Conservation (phyloP, 768 basidiomycete genomes). For the Chlorophyllum brunneum region DNA sequence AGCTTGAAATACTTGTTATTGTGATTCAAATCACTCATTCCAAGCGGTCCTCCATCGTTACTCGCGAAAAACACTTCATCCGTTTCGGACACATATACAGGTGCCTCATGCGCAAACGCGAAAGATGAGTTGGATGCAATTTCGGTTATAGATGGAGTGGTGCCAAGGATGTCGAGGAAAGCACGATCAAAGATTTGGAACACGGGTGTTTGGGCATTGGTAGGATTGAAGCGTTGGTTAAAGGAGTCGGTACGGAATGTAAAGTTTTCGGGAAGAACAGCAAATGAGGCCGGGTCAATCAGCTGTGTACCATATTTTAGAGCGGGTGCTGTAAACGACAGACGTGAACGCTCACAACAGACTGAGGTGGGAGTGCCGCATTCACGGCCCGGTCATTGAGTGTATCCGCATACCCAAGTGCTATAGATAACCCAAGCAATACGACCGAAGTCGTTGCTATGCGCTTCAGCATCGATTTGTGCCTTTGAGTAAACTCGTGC, state of each 20-base stretch:
- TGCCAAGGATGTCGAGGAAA: constrained; percentile 61
- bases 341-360: constrained; percentile 22
- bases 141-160: constrained; percentile 49
- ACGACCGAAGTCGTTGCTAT: neutral
- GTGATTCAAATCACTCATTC: constrained; percentile 58
- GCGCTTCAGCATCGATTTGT: neutral
- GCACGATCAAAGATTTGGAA: constrained; percentile 48
- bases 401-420: neutral
- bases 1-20: constrained; percentile 65
- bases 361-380: constrained; percentile 23
- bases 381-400: neutral
- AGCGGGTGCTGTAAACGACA: too few relatives aligned
- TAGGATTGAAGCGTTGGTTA: constrained; percentile 53
- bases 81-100: constrained; percentile 61
- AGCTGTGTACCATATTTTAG: too few relatives aligned
- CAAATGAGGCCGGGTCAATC: constrained; percentile 46
- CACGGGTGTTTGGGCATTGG: constrained; percentile 51
- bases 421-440: neutral
- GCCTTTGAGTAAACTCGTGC: neutral
- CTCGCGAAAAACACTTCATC: constrained; percentile 72
- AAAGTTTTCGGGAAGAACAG: constrained; percentile 44
- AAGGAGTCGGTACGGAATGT: constrained; percentile 35
- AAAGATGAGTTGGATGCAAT: constrained; percentile 60
- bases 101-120: constrained; percentile 79
- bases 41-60: constrained; percentile 62